phyloP scores from a whole-genome alignment of 805 yeast species.

The Cyberlindnera maclurae region DNA sequence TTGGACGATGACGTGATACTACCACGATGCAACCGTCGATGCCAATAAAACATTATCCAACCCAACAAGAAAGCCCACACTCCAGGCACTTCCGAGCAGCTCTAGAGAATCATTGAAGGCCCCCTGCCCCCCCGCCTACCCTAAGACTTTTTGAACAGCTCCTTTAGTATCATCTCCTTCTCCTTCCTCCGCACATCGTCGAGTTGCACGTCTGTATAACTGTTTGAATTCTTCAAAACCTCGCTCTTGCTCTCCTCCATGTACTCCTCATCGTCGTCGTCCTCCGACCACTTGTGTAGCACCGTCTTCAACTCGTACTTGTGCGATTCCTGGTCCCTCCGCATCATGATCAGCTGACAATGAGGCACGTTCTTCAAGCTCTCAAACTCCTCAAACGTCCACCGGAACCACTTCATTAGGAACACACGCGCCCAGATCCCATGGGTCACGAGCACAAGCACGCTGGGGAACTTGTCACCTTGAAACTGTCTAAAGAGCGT shows the following conservation, averaged over 20 bases:
- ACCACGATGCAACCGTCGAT: no score
- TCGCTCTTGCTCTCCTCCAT: slow-evolving; percentile 19
- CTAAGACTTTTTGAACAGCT: slow-evolving; percentile 27
- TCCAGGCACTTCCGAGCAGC: no score
- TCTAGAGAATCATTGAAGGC: no score
- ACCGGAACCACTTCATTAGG: slow-evolving; percentile 88
- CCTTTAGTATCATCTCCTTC: slow-evolving; percentile 37
- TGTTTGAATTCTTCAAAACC: slow-evolving; percentile 19
- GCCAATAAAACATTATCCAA: no score
- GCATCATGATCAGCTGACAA: slow-evolving; percentile 78
- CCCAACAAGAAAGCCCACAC: no score
- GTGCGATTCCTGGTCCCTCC: slow-evolving; percentile 40
- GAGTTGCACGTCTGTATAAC: slow-evolving; percentile 16
- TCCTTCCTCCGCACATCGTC: slow-evolving; percentile 19
- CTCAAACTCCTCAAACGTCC: slow-evolving; percentile 89
- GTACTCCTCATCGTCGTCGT: slow-evolving; percentile 21
- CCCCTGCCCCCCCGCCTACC: no score
- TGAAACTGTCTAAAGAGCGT: slow-evolving; percentile 77
- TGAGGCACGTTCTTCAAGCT: slow-evolving; percentile 76
- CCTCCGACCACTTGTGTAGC: slow-evolving; percentile 64
- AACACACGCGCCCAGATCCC: slow-evolving; percentile 94
- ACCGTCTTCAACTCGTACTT: slow-evolving; percentile 54
- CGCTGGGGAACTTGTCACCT: slow-evolving; percentile 63
- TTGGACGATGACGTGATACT: no score
- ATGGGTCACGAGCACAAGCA: slow-evolving; percentile 81